Evolutionary conservation across 2,329 filamentous ascomycete genomes (phyloP).

Genomic region (Setomelanomma holmii): DNA sequence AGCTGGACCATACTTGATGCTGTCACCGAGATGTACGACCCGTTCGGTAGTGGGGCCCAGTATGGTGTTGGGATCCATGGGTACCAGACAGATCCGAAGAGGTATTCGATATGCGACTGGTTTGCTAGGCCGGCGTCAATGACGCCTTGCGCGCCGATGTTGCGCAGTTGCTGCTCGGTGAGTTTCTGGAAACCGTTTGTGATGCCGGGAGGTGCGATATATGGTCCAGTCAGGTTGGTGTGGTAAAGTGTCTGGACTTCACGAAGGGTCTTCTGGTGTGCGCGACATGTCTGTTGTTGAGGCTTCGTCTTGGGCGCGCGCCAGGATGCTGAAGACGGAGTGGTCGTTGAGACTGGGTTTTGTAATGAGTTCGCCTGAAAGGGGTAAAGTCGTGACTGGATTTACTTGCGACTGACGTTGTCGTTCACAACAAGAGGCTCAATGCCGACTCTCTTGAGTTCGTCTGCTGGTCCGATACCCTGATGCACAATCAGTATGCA

Average conservation of each 20-base stretch:
- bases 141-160: slow-evolving; percentile 23
- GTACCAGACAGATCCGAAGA: slow-evolving; percentile 34
- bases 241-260: slow-evolving; percentile 35
- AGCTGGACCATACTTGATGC: slow-evolving; percentile 32
- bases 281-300: slow-evolving; percentile 34
- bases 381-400: background rate
- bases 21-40: slow-evolving; percentile 45
- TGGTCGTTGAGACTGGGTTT: slow-evolving; percentile 25
- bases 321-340: slow-evolving; percentile 36
- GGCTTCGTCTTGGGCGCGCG: slow-evolving; percentile 23
- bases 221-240: slow-evolving; percentile 35
- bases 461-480: slow-evolving; percentile 43
- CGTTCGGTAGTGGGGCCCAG: slow-evolving; percentile 41
- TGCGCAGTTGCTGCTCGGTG: slow-evolving; percentile 22
- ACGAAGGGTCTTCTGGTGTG: slow-evolving; percentile 29
- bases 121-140: slow-evolving; percentile 27
- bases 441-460: slow-evolving; percentile 31
- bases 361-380: background rate
- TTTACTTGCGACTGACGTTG: slow-evolving; percentile 37
- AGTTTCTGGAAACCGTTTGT: slow-evolving; percentile 41
- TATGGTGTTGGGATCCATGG: slow-evolving; percentile 33
- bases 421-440: slow-evolving; percentile 35
- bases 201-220: slow-evolving; percentile 40
- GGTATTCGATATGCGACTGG: slow-evolving; percentile 38
- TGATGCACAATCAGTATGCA: no score